phyloP scores from a whole-genome alignment of 2,329 filamentous ascomycete species.

The Dothideomycetidae sp. region DNA sequence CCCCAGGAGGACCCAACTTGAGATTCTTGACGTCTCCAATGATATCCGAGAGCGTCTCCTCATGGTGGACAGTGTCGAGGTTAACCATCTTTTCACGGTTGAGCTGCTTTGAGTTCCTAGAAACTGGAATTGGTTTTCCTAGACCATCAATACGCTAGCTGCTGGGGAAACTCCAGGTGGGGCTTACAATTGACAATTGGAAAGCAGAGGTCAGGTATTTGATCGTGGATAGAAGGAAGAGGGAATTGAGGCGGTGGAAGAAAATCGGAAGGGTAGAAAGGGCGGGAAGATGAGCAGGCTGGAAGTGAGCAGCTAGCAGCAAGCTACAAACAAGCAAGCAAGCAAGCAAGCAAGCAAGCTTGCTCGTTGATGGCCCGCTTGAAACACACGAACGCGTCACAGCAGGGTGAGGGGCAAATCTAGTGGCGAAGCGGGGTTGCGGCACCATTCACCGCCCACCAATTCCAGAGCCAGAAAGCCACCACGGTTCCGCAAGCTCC shows the following conservation, averaged over 20 bases:
- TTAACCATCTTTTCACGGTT: constrained; percentile 40
- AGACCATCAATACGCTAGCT: too few species aligned
- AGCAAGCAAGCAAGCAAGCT: background rate
- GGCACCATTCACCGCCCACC: background rate
- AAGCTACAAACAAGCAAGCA: background rate
- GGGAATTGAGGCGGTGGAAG: background rate
- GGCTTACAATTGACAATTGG: background rate
- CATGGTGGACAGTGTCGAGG: constrained; percentile 24
- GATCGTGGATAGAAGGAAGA: background rate
- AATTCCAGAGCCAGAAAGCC: background rate
- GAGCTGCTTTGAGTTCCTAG: too few species aligned
- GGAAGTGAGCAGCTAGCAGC: background rate
- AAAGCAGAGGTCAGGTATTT: background rate
- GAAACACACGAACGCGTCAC: background rate
- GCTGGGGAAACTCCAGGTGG: background rate
- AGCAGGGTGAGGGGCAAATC: too few species aligned
- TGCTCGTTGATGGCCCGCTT: background rate
- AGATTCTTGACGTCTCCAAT: constrained; percentile 34
- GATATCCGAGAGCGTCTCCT: constrained; percentile 25
- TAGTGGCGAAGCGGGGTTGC: background rate
- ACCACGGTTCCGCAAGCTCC: background rate
- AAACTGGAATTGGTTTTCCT: too few species aligned
- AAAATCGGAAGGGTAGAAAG: too few species aligned
- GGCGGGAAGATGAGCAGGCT: background rate
- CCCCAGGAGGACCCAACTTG: constrained; percentile 28